Percentiles rank a stretch among this genome's conserved stretches.
These are phyloP conservation scores for Leccinum subgranulosum DNA, from an alignment of 768 basidiomycete genomes.

Conservation along the genomic window DNA sequence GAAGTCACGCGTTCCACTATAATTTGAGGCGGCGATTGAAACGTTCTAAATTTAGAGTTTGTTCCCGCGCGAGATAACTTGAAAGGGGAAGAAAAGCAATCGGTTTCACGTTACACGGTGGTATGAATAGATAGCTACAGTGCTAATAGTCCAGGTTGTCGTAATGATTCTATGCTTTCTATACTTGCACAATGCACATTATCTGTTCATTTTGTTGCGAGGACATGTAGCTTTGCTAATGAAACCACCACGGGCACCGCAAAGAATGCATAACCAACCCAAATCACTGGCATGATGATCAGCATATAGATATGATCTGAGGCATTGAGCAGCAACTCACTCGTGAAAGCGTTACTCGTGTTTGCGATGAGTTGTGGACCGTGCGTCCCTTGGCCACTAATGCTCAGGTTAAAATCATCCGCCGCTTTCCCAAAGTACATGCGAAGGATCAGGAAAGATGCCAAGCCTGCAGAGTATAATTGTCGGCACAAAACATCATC, in stretches of 20 bases:
- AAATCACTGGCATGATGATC: conserved; percentile 53
- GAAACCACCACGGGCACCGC: conserved; percentile 67
- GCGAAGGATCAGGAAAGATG: conserved; percentile 65
- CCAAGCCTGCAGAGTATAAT: conserved; percentile 45
- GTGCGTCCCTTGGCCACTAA: conserved; percentile 47
- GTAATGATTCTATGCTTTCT: background rate
- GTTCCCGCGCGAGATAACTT: background rate
- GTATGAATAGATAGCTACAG: background rate
- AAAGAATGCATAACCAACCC: conserved; percentile 75
- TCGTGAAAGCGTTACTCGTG: conserved; percentile 70
- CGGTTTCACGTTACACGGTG: background rate
- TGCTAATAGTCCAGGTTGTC: background rate
- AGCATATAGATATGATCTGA: background rate
- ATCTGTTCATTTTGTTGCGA: conserved; percentile 37
- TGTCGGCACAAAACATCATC: background rate
- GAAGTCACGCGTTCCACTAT: background rate
- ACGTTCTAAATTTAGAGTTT: background rate
- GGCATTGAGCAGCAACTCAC: conserved; percentile 40
- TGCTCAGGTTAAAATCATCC: conserved; percentile 69
- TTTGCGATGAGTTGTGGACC: conserved; percentile 61
- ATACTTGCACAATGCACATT: conserved; percentile 1
- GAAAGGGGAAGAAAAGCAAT: background rate
- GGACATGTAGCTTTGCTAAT: conserved; percentile 65
- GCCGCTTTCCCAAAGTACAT: conserved; percentile 83
- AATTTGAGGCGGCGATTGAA: conserved; percentile 24